Base-by-base conservation (phyloP, 805 yeast genomes). In the Ogataea angusta region DNA sequence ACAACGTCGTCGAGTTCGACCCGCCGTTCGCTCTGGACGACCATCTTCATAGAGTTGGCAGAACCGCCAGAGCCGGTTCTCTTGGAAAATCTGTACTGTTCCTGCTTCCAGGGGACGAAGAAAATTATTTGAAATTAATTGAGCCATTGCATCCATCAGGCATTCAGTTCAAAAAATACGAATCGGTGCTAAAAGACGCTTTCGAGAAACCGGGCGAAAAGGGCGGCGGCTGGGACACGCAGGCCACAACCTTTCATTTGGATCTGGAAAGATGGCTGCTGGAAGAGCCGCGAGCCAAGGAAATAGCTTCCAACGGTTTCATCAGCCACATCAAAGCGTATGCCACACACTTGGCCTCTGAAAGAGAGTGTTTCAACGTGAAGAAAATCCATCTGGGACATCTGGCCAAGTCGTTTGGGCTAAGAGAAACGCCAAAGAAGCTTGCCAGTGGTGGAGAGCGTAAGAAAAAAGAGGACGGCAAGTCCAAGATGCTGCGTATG, bases 51-150 rank as follows among this genome's bases (percentile, higher is more conserved):
- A 76, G 99, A 63, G 86, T 90, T 41, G 99, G 99, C 39, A 80
- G 99, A 69, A 89, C 98, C 10, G 99, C 99, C 7, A 81, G 99
- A 67, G 95, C 95, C n/a, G 99, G 99, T 48, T 75, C 80, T 32
- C 63, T 68, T 28, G 99, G 99, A 60, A 72, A 72, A 27, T 85
- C 97, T 1, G 61, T 79, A 2, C 63, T 93, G 43, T 88, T 91
- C 56, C 67, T 93, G 30, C 67, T 91, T 23, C 99, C 99, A 1
- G 95, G 96, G 1, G 75, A 69, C 45, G 98, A 91, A 63, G 98
- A 91, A 66, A 80, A 78, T 10, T 91, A 89, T 56, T 68, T 84
- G 46, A 85, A 79, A 16, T 75, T 75, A 38, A 72, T 85, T 34
- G 71, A 69, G 34, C 69, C 72, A 5, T 68, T 70, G 34, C 95